Percentiles rank a stretch among this genome's conserved stretches.
Conservation (phyloP, 1,284 basidiomycete species). For the Laetiporus sulphureus region DNA sequence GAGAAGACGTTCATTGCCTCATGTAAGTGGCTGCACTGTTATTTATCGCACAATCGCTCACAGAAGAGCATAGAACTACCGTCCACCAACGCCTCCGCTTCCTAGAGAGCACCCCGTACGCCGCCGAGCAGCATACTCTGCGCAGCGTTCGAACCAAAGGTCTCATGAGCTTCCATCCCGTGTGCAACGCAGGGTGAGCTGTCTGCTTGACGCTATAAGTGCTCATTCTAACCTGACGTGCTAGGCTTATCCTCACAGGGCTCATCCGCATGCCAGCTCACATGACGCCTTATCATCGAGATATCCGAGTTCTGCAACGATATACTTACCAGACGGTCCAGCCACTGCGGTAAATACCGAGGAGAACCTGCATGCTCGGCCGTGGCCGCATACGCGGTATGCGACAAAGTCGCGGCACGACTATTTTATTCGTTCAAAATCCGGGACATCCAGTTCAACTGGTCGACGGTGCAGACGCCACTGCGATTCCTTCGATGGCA, state of each 20-base stretch:
- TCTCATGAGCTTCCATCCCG: background rate
- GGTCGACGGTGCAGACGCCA: background rate
- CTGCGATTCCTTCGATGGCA: conserved; percentile 1
- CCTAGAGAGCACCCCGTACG: conserved; percentile 20
- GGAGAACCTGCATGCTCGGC: conserved; percentile 2
- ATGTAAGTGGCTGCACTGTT: conserved; percentile 10
- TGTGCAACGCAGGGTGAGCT: background rate
- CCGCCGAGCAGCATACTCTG: too few relatives aligned
- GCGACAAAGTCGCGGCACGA: background rate
- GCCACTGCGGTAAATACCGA: background rate
- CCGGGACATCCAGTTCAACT: conserved; percentile 2
- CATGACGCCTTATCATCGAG: background rate
- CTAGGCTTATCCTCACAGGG: too few relatives aligned
- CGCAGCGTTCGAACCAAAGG: background rate
- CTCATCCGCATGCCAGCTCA: background rate
- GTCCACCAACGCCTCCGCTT: conserved; percentile 30
- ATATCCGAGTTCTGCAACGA: background rate
- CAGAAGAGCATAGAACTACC: conserved; percentile 19
- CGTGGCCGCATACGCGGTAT: background rate
- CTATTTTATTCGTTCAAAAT: background rate
- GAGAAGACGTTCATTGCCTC: conserved; percentile 5
- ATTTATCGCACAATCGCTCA: conserved; percentile 2
- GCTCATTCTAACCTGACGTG: too few relatives aligned
- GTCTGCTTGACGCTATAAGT: background rate
- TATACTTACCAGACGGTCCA: background rate